Evolutionary conservation across 805 yeast species (phyloP).

Genomic region (Metahyphopichia silvanorum): DNA sequence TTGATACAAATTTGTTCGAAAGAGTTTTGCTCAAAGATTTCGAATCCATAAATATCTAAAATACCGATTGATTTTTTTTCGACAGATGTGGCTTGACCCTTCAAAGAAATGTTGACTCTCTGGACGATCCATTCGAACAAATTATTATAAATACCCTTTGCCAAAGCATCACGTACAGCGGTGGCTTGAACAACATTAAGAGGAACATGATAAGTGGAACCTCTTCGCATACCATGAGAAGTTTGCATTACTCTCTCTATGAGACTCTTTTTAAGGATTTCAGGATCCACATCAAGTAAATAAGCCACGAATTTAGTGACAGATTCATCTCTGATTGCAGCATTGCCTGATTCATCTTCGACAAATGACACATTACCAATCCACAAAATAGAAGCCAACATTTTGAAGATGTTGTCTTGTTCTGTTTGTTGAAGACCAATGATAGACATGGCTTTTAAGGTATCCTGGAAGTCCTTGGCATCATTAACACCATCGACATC

Average conservation of each 20-base stretch:
- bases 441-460: slow-evolving; percentile 79
- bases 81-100: slow-evolving; percentile 31
- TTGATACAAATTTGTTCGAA: slow-evolving; percentile 95
- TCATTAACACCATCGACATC: slow-evolving; percentile 87
- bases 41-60: slow-evolving; percentile 94
- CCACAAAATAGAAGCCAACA: slow-evolving; percentile 87
- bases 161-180: slow-evolving; percentile 92
- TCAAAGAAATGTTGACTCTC: slow-evolving; percentile 78
- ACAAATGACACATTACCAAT: slow-evolving; percentile 85
- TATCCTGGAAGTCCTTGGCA: slow-evolving; percentile 70
- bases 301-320: slow-evolving; percentile 97
- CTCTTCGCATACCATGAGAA: slow-evolving; percentile 82
- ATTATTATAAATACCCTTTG: slow-evolving; percentile 90
- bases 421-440: slow-evolving; percentile 82
- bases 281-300: slow-evolving; percentile 74
- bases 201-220: slow-evolving; percentile 93
- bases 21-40: slow-evolving; percentile 90
- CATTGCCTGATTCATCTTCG: slow-evolving; percentile 85
- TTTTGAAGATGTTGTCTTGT: slow-evolving; percentile 85
- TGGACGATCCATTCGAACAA: slow-evolving; percentile 95
- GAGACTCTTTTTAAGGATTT: slow-evolving; percentile 61
- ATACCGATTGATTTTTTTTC: slow-evolving; percentile 78
- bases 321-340: slow-evolving; percentile 75
- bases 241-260: slow-evolving; percentile 87
- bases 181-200: slow-evolving; percentile 88